Evolutionary conservation across 495 filamentous ascomycete species (phyloP).

Genomic region (Pyrenula aspistea): DNA sequence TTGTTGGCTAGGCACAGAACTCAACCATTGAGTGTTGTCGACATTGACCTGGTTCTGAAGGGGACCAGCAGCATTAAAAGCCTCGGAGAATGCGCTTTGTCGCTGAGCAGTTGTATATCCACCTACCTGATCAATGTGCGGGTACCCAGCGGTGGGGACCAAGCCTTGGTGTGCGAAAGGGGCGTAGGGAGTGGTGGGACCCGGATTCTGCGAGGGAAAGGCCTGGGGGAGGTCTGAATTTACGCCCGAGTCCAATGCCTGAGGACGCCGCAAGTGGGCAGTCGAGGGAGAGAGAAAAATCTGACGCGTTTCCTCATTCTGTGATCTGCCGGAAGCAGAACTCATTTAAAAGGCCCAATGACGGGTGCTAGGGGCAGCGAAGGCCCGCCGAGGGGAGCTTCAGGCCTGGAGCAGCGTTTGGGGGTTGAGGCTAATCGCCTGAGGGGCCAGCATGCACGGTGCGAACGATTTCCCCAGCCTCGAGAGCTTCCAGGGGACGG

Average conservation of each 20-base stretch:
- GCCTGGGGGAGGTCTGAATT: background rate
- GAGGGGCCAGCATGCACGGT: too few relatives aligned
- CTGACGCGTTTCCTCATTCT: background rate
- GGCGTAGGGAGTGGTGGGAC: background rate
- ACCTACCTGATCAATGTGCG: background rate
- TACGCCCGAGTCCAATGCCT: background rate
- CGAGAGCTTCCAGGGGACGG: too few relatives aligned
- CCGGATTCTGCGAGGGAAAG: background rate
- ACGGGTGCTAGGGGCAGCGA: too few relatives aligned
- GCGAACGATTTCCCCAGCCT: too few relatives aligned
- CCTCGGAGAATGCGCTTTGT: background rate
- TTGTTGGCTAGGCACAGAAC: background rate
- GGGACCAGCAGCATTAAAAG: background rate
- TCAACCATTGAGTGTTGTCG: background rate
- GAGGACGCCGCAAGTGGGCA: background rate
- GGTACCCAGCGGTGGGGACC: background rate
- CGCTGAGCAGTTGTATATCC: background rate
- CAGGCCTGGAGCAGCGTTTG: too few relatives aligned
- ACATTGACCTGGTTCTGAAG: too few relatives aligned
- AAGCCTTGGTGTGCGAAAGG: background rate
- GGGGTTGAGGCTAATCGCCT: too few relatives aligned
- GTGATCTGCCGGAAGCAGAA: background rate
- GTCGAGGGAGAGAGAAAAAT: background rate
- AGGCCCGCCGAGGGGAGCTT: too few relatives aligned
- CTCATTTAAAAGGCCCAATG: too few relatives aligned